Base-by-base conservation (phyloP, 768 basidiomycete genomes). In the Amanita polypyramis region DNA sequence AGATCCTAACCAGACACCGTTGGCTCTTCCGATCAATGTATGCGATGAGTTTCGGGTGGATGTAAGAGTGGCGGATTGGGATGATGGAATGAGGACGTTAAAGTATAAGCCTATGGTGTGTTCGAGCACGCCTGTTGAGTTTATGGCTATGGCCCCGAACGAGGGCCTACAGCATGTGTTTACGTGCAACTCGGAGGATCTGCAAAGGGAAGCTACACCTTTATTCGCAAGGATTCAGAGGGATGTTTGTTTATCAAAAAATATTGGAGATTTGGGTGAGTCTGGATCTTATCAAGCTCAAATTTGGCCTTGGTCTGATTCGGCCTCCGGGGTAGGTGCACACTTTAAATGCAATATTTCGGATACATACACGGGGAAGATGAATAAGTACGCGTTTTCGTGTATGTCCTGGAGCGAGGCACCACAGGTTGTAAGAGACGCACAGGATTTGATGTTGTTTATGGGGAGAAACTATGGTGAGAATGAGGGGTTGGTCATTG, bases 31-130 rank as follows among this genome's bases (percentile, higher is more conserved):
- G 21, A 36, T 39, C 8, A 50, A 50, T 29, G 17, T 19, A 17
- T 43, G 36, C 14, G n/a, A 45, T 19, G 33, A 29, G 15, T 30
- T 5, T 15, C 12, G n/a, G 19, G 30, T 49, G 29, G 47, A 49
- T 23, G 40, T 33, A 8, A 10, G 41, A 4, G 49, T 45, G n/a
- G 42, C 35, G 15, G 43, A 50, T 43, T 50, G 49, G 49, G 43
- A 44, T 20, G 49, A 50, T 38, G 49, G 49, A 34, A 50, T 50
- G 49, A 35, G 43, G 35, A 50, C 49, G n/a, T 21, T 50, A 15
- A 39, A 36, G 35, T 50, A 50, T 21, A 21, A 42, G 17, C 43
- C 43, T 14, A 34, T 25, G 44, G 5, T 9, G 21, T 8, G 14
- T 9, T 37, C 25, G n/a, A 5, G 30, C 23, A 23, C 29, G 38